A percentile compares a stretch with the other conserved stretches of the same genome.
Conservation (phyloP, 2,329 filamentous ascomycete species). For the Alternaria metachromatica region DNA sequence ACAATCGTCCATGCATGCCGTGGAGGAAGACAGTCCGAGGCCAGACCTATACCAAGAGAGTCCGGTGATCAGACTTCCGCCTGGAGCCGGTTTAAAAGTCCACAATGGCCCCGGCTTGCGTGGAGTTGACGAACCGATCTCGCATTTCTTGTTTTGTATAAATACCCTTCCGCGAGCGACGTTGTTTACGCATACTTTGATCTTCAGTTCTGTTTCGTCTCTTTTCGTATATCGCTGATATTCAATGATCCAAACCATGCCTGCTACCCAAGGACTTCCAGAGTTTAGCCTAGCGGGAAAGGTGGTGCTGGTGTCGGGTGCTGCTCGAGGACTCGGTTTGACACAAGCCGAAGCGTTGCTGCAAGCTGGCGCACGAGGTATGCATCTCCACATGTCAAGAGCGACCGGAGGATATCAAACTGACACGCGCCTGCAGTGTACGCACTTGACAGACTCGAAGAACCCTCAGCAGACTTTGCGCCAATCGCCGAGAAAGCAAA, state of each 20-base stretch:
- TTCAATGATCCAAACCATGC: constrained; percentile 16
- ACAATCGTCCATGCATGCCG: constrained; percentile 6
- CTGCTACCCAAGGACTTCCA: constrained; percentile 56
- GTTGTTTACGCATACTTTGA: not conserved
- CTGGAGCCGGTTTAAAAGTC: constrained; percentile 9
- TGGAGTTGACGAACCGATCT: not conserved
- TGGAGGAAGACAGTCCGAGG: constrained; percentile 1
- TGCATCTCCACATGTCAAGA: not conserved
- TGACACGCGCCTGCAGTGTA: constrained; percentile 59
- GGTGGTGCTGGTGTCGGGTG: constrained; percentile 74
- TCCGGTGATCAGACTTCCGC: constrained; percentile 4
- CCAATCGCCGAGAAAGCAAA: constrained; percentile 68
- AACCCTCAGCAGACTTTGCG: constrained; percentile 68
- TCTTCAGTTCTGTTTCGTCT: not conserved
- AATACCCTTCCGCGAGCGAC: not conserved
- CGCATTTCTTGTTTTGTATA: constrained; percentile 1
- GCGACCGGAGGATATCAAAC: not conserved
- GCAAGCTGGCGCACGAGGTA: constrained; percentile 75
- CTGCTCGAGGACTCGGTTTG: constrained; percentile 74
- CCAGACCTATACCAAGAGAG: constrained; percentile 7
- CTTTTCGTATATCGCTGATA: not conserved
- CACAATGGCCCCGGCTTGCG: constrained; percentile 11
- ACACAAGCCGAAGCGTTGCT: constrained; percentile 75
- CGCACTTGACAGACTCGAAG: constrained; percentile 67
- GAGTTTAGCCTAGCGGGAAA: constrained; percentile 79